Conservation (phyloP, 2,329 filamentous ascomycete genomes). For the Plenodomus tracheiphilus region DNA sequence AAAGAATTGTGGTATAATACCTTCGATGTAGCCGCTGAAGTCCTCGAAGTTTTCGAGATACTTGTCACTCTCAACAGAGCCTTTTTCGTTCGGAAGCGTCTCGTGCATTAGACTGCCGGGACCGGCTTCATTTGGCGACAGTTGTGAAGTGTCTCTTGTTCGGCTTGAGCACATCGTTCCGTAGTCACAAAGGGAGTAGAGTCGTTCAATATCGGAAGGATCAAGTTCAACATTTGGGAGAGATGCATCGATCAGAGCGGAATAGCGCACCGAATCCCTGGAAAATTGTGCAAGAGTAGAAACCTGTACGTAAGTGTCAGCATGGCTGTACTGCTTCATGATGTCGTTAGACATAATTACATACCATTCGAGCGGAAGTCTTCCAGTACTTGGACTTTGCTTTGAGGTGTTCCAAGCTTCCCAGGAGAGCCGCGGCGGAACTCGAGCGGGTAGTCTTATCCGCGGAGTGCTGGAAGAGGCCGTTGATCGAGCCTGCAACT, state of each 20-base stretch:
- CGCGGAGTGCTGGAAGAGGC: slow-evolving; percentile 5
- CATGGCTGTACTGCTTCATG: background rate
- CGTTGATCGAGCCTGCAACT: slow-evolving; percentile 6
- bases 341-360: background rate
- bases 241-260: background rate
- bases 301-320: background rate
- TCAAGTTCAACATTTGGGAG: slow-evolving; percentile 1
- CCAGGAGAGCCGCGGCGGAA: slow-evolving; percentile 2
- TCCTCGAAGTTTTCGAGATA: background rate
- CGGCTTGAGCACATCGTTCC: slow-evolving; percentile 6
- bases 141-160: background rate
- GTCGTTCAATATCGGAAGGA: slow-evolving; percentile 3
- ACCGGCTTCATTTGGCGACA: background rate
- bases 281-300: background rate
- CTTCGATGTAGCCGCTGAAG: slow-evolving; percentile 3
- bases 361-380: slow-evolving; percentile 4
- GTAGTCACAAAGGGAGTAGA: slow-evolving; percentile 9
- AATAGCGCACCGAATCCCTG: background rate
- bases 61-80: background rate
- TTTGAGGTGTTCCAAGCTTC: slow-evolving; percentile 1
- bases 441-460: background rate
- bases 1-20: slow-evolving; percentile 6
- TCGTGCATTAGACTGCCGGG: background rate
- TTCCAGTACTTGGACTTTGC: slow-evolving; percentile 5
- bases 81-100: background rate